Conservation (phyloP, 2,329 filamentous ascomycete species). For the Stylonectria norvegica region DNA sequence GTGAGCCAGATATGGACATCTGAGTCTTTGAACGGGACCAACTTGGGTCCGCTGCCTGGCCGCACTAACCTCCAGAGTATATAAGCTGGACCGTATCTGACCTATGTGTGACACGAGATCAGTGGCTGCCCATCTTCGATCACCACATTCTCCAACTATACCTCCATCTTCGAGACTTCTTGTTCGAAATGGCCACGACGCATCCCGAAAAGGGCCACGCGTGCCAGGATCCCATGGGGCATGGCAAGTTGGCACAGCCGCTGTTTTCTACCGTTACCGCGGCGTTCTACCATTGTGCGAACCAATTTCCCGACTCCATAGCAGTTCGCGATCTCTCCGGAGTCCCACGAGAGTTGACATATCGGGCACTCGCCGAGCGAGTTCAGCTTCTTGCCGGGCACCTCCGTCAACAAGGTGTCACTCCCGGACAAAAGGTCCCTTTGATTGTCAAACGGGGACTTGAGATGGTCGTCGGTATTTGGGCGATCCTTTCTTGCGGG, state of each 20-base stretch:
- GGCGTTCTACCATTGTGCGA: constrained; percentile 38
- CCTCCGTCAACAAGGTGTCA: constrained; percentile 38
- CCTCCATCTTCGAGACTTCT: neutral
- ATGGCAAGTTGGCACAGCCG: constrained; percentile 19
- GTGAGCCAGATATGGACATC: constrained; percentile 8
- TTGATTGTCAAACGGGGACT: constrained; percentile 53
- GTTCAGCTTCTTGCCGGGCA: constrained; percentile 41
- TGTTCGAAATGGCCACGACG: constrained; percentile 10
- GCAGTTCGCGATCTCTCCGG: constrained; percentile 38
- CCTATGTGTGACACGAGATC: neutral
- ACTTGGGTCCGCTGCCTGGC: neutral
- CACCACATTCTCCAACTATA: constrained; percentile 1
- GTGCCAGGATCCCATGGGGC: constrained; percentile 8
- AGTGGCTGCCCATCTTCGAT: constrained; percentile 11
- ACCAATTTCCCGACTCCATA: constrained; percentile 33
- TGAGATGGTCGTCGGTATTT: constrained; percentile 56
- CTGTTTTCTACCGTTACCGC: constrained; percentile 39
- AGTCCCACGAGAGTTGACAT: constrained; percentile 38
- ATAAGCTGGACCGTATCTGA: constrained; percentile 7
- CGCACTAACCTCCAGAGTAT: constrained; percentile 1
- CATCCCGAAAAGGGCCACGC: constrained; percentile 5
- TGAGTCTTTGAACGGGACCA: no score
- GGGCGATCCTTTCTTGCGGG: constrained; percentile 54
- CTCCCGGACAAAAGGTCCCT: constrained; percentile 47
- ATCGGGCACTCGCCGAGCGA: constrained; percentile 41